A percentile compares a stretch with the other conserved stretches of the same genome.
Conservation (phyloP, 371 early-diverging fungal species). For the Apophysomyces sp. region DNA sequence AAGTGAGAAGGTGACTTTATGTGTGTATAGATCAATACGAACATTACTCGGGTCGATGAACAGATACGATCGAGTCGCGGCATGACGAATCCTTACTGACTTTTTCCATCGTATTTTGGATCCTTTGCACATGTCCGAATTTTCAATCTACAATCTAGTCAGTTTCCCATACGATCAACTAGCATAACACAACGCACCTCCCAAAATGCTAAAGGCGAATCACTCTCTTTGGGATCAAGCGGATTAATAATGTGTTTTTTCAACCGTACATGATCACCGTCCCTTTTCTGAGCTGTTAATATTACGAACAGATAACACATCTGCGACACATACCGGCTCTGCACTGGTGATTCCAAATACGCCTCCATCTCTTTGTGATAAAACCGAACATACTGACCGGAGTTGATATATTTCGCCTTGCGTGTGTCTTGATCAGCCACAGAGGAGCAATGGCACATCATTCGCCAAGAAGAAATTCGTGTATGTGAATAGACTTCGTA, state of each 20-base stretch:
- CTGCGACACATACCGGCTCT: conserved; percentile 15
- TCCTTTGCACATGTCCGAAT: conserved; percentile 26
- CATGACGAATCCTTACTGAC: conserved; percentile 47
- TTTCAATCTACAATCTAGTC: conserved; percentile 30
- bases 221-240: conserved; percentile 54
- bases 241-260: conserved; percentile 52
- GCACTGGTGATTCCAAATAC: conserved; percentile 36
- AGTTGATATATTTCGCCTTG: conserved; percentile 28
- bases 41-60: conserved; percentile 43
- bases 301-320: neutral
- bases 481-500: conserved; percentile 37
- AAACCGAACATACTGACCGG: conserved; percentile 48
- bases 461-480: conserved; percentile 37
- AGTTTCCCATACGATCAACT: no score
- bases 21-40: conserved; percentile 33
- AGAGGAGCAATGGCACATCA: conserved; percentile 27
- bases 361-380: conserved; percentile 61
- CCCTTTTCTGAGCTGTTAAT: conserved; percentile 8
- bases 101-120: conserved; percentile 43
- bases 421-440: conserved; percentile 15
- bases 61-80: conserved; percentile 43
- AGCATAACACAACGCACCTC: conserved; percentile 24
- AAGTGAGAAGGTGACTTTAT: conserved; percentile 34
- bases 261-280: conserved; percentile 20
- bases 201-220: conserved; percentile 55